Conservation (phyloP, 805 yeast species). For the Wickerhamiella kurtzmanii region DNA sequence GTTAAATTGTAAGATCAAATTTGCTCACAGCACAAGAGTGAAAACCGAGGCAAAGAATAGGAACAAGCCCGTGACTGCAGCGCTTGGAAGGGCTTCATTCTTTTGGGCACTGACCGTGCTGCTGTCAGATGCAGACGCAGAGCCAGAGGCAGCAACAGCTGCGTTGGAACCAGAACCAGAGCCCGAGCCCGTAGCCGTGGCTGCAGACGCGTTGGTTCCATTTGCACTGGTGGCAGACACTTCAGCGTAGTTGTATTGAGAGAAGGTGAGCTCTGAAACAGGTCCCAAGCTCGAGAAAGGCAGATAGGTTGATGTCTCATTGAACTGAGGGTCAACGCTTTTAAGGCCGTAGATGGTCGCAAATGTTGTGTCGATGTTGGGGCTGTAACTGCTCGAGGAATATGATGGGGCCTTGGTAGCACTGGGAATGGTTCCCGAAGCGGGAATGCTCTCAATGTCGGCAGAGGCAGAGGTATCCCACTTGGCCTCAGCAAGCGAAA, state of each 20-base stretch:
- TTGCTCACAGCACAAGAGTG: too few relatives aligned
- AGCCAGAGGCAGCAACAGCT: background rate
- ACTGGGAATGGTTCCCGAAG: slow-evolving; percentile 20
- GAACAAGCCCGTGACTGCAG: background rate
- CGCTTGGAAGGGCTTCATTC: background rate
- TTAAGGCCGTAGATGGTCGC: background rate
- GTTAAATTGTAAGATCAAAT: too few relatives aligned
- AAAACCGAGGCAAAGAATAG: background rate
- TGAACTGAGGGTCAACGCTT: background rate
- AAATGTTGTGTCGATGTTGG: slow-evolving; percentile 4
- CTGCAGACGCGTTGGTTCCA: background rate
- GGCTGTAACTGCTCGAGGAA: slow-evolving; percentile 7
- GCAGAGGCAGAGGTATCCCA: slow-evolving; percentile 19
- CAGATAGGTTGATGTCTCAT: background rate
- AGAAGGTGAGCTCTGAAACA: background rate
- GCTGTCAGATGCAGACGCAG: background rate
- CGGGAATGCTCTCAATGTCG: slow-evolving; percentile 20
- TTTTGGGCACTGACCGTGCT: background rate
- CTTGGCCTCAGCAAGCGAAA: slow-evolving; percentile 41
- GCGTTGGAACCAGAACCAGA: background rate
- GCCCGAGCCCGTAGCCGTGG: background rate
- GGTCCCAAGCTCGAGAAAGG: background rate
- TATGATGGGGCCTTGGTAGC: slow-evolving; percentile 18
- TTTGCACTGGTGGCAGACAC: too few relatives aligned
- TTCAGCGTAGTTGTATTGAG: too few relatives aligned